Evolutionary conservation across 1,139 yeast genomes (phyloP).

Genomic region (Hanseniaspora gamundiae): DNA sequence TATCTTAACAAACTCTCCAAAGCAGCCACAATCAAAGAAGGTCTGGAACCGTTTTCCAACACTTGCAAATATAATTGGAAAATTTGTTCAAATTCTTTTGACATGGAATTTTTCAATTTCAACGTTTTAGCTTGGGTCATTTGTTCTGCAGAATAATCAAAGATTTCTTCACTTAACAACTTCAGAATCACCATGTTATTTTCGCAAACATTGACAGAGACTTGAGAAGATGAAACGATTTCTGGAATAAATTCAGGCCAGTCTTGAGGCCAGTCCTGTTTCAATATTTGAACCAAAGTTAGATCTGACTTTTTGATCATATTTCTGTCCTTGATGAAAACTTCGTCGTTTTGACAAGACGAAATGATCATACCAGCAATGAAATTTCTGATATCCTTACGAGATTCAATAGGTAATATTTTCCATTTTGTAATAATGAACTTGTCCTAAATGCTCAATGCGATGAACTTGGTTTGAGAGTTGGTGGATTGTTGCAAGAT

Average conservation of each 20-base stretch:
- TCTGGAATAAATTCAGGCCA: slow-evolving; percentile 98
- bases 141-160: slow-evolving; percentile 87
- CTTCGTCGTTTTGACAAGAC: slow-evolving; percentile 76
- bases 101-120: slow-evolving; percentile 70
- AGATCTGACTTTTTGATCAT: slow-evolving; percentile 87
- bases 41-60: slow-evolving; percentile 62
- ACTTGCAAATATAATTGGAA: slow-evolving; percentile 89
- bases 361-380: slow-evolving; percentile 88
- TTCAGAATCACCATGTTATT: slow-evolving; percentile 90
- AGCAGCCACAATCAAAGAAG: slow-evolving; percentile 76
- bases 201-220: slow-evolving; percentile 89
- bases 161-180: slow-evolving; percentile 86
- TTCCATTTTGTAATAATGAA: slow-evolving; percentile 91
- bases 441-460: slow-evolving; percentile 78
- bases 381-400: slow-evolving; percentile 82
- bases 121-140: slow-evolving; percentile 93
- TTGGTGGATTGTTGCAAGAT: slow-evolving; percentile 69
- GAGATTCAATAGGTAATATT: slow-evolving; percentile 73
- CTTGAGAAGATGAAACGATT: slow-evolving; percentile 70
- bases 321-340: slow-evolving; percentile 65
- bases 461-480: slow-evolving; percentile 85
- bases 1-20: slow-evolving; percentile 73
- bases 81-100: slow-evolving; percentile 84
- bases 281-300: slow-evolving; percentile 83
- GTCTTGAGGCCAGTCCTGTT: slow-evolving; percentile 98